Evolutionary conservation across 768 basidiomycete genomes (phyloP), one percentile per base, ranked within the genome.

Genomic region (Boletus vermiculosoides): DNA sequence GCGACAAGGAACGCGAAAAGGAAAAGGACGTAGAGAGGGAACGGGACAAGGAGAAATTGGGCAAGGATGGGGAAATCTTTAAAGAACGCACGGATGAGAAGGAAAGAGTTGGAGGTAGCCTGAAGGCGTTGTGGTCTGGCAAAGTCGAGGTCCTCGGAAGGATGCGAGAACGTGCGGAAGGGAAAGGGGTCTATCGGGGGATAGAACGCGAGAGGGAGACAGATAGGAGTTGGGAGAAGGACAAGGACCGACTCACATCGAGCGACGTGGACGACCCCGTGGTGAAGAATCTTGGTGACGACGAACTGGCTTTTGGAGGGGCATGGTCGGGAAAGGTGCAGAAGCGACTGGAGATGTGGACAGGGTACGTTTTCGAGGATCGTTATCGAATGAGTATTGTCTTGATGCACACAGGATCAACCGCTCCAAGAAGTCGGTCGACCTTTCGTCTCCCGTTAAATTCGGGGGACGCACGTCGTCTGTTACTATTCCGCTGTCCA

Each of bases 281-380:
- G 44, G 54, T 57, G 39, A 72, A 64, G 59, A 63, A 55, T 30
- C 55, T 59, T 3, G 66, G 47, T 9, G 73, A 74, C 44, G 72
- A 74, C 28, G 71, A 76, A 23, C 50, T 68, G 37, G 64, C 60
- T 25, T 66, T 67, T 36, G 72, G 73, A 58, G 75, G 73, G 58
- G 70, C 58, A 39, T 78, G 74, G 75, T 71, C 74, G 12, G 77
- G 74, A 48, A 74, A 71, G 57, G 72, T 81, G 49, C 77, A 78
- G 63, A 73, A 74, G 44, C 80, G 78, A 71, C 66, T 82, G 0
- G 81, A 78, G 62, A 71, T 74, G 59, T 83, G 79, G 81, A 62
- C 80, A 20, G 74, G 73, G 80, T 82, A 53, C 22, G 79, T 71
- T 41, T 42, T 41, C 28, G 20, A 25, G 25, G n/a, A 20, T 45